phyloP scores from a whole-genome alignment of 306 rosid genomes.

The Vigna angularis region DNA sequence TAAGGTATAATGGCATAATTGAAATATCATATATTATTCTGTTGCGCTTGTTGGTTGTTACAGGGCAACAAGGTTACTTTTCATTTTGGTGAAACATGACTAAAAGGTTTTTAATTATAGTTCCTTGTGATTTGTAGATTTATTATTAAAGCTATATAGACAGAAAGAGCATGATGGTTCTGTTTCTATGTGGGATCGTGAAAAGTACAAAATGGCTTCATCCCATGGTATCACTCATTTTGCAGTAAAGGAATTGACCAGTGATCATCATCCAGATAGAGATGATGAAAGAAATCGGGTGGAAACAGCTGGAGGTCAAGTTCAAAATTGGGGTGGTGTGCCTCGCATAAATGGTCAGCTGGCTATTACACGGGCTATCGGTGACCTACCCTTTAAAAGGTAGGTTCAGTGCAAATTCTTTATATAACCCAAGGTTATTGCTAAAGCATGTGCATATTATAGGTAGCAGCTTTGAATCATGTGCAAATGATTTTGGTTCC shows the following conservation, averaged over 20 bases:
- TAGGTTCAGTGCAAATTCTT: conserved; percentile 48
- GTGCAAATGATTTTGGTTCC: conserved; percentile 11
- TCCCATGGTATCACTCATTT: conserved; percentile 66
- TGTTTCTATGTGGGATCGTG: conserved; percentile 62
- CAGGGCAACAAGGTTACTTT: conserved; percentile 10
- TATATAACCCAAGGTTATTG: conserved; percentile 33
- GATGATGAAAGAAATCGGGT: conserved; percentile 87
- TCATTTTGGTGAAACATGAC: conserved; percentile 39
- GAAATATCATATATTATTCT: conserved; percentile 24
- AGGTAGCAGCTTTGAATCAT: conserved; percentile 5
- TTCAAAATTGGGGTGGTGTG: conserved; percentile 86
- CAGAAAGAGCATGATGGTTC: conserved; percentile 68
- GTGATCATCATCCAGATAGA: conserved; percentile 95
- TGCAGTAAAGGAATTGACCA: conserved; percentile 87
- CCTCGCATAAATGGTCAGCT: conserved; percentile 91
- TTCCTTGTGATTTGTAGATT: conserved; percentile 65
- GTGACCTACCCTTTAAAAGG: conserved; percentile 86
- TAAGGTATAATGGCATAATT: conserved; percentile 21
- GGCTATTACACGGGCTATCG: conserved; percentile 90
- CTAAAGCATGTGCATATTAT: conserved; percentile 12
- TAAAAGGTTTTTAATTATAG: conserved; percentile 41
- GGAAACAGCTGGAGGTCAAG: conserved; percentile 96
- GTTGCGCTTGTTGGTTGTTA: background rate
- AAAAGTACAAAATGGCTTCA: conserved; percentile 61
- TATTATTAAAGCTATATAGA: conserved; percentile 72